Evolutionary conservation across 352 stramenopile genomes (phyloP), one percentile per base, ranked within the genome.

Genomic region (Phytopythium aichiense): DNA sequence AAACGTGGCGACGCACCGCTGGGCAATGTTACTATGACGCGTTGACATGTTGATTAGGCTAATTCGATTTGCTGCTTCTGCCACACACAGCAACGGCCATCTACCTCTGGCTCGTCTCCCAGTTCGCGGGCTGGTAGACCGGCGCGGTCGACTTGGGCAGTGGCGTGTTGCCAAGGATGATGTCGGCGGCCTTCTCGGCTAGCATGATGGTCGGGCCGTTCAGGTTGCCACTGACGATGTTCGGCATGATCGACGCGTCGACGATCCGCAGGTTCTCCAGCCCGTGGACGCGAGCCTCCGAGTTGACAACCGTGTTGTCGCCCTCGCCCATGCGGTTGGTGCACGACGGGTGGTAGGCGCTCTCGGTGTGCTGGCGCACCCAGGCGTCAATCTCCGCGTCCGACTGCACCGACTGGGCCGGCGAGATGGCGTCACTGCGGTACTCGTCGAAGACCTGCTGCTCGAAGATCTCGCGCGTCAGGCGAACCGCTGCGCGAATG

Each of bases 151-250:
- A 92, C 67, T 89, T 89, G 9, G 79, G 76, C 51, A 95, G 73
- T 46, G 84, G 62, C 33, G 66, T 64, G 60, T 87, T 89, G 52
- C 79, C 83, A 42, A 93, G 70, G 49, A 98, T 97, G 60, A 97
- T 94, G 59, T 98, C 89, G 40, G 94, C 92, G 20, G 88, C 91
- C 68, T 97, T 97, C 67, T 98, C 94, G 13, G 88, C 94, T 38
- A 98, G 75, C 77, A 98, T 97, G 68, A 98, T 96, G 33, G 92
- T 89, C n/a, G 92, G 96, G 2, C 71, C 90, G 70, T 98, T 98
- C 20, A 97, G 79, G 67, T 98, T 98, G 49, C 95, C 95, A 56
- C 91, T 98, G 56, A 97, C 77, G 55, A 98, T 97, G 68, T 91
- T 95, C 43, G 94, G 94, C 80, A 98, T 98, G 63, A 98, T 91